Base-by-base conservation (phyloP, 208 protist genomes). In the Wallacemonas sp. region DNA sequence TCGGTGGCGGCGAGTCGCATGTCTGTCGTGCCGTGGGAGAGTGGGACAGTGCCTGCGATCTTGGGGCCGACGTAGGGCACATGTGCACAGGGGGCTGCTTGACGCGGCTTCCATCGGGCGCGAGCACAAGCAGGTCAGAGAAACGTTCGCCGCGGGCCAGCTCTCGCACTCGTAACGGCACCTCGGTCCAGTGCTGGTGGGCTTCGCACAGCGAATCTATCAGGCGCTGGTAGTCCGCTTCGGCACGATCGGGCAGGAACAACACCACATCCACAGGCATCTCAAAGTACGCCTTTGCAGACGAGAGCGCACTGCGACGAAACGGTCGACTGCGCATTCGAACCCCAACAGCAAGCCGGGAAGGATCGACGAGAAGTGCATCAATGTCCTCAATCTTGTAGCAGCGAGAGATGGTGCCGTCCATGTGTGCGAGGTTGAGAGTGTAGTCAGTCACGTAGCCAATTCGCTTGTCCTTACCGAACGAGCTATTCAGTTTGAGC, bases 221-320 rank as follows among this genome's bases (percentile, higher is more conserved):
- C 24, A 71, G 21, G 0, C 10, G 30, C n/a, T 58, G 36, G 36
- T 70, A 61, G n/a, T 46, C 62, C 0, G 5, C 12, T 9, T 45
- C 63, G 8, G 54, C 36, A 3, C 52, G 10, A 6, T 57, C 6
- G 19, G 32, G 8, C 12, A 57, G 34, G 32, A 71, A 72, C 8
- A 79, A 54, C 15, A 80, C 44, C 26, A 73, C 15, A 53, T 85
- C 78, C 8, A 85, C 78, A 8, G 78, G 73, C 73, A 85, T 80
- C 60, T 79, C 73, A 78, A 80, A 65, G 57, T 73, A 52, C 54
- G 33, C 63, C 52, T 50, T 42, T 37, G 37, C 30, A 22, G 6
- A 44, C 1, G 33, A 22, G 29, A 50, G 63, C 34, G 10, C 53
- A 21, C 34, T 52, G 29, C 48, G 33, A 15, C 66, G 46, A 29